Conservation (phyloP, 352 stramenopile species). For the Phytophthora foliorum region DNA sequence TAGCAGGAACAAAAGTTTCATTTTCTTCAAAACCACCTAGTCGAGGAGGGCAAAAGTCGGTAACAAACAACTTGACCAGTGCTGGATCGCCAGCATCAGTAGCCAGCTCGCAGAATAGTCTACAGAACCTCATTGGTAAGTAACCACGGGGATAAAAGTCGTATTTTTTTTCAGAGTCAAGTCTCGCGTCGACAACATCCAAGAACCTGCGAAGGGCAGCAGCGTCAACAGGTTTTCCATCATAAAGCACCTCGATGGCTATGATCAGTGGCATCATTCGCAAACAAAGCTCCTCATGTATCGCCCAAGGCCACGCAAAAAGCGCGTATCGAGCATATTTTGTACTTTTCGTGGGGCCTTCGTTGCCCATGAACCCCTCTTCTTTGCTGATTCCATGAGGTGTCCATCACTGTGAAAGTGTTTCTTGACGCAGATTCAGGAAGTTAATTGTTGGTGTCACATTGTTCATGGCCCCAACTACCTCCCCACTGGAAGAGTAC, state of each 20-base stretch:
- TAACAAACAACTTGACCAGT: slow-evolving; percentile 16
- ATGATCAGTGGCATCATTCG: neutral
- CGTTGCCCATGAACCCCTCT: slow-evolving; percentile 22
- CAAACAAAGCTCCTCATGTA: slow-evolving; percentile 13
- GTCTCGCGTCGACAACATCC: neutral
- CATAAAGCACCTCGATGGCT: neutral
- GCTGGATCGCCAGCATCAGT: slow-evolving; percentile 7
- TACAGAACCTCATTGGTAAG: slow-evolving; percentile 4
- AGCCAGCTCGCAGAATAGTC: slow-evolving; percentile 6
- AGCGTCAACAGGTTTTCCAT: slow-evolving; percentile 1
- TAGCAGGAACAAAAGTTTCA: neutral
- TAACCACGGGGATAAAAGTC: neutral
- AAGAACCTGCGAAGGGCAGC: slow-evolving; percentile 11
- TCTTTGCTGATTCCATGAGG: slow-evolving; percentile 18
- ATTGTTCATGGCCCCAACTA: neutral
- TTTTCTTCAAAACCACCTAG: slow-evolving; percentile 5
- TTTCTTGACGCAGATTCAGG: slow-evolving; percentile 28
- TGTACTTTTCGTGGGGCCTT: slow-evolving; percentile 22
- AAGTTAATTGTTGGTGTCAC: slow-evolving; percentile 10
- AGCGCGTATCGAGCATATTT: slow-evolving; percentile 28
- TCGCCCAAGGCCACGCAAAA: slow-evolving; percentile 15
- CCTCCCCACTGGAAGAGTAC: slow-evolving; percentile 6
- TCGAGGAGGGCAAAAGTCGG: neutral
- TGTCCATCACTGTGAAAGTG: slow-evolving; percentile 14
- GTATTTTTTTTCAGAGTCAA: neutral